These are phyloP conservation scores for Debaryomyces prosopidis DNA, from an alignment of 805 yeast species.

Conservation along the genomic window DNA sequence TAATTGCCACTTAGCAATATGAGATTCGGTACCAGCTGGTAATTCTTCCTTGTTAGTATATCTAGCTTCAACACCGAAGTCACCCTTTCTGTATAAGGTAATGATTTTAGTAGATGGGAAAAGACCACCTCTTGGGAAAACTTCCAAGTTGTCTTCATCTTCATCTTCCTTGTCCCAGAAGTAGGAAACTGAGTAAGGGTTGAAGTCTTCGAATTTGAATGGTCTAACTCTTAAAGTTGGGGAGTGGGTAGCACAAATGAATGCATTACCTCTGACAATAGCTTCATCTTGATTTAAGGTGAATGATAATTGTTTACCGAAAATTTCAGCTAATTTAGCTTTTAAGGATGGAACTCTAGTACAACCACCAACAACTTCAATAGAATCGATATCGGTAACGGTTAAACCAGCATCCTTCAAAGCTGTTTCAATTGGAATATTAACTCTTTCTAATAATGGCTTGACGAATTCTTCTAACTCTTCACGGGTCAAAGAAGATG, in stretches of 20 bases:
- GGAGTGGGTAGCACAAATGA: conserved; percentile 97
- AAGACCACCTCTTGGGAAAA: conserved; percentile 89
- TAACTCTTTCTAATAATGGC: conserved; percentile 77
- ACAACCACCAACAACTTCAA: conserved; percentile 97
- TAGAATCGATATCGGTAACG: conserved; percentile 76
- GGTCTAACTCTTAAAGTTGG: conserved; percentile 99
- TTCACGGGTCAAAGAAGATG: conserved; percentile 84
- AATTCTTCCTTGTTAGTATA: conserved; percentile 75
- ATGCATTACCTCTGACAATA: conserved; percentile 98
- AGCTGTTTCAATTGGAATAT: conserved; percentile 79
- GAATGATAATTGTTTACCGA: conserved; percentile 84
- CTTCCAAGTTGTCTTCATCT: conserved; percentile 90
- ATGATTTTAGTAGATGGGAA: conserved; percentile 96
- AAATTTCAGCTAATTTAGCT: conserved; percentile 73
- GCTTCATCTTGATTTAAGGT: conserved; percentile 99
- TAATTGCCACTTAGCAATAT: conserved; percentile 82
- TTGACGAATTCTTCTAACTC: conserved; percentile 87
- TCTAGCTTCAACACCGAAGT: conserved; percentile 82
- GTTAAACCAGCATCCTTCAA: conserved; percentile 75
- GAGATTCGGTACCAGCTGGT: conserved; percentile 65
- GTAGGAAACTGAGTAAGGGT: conserved; percentile 90
- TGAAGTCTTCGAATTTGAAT: conserved; percentile 95
- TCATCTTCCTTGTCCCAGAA: conserved; percentile 93
- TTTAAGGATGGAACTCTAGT: conserved; percentile 96
- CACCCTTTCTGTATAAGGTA: conserved; percentile 88